phyloP scores from a whole-genome alignment of 352 stramenopile genomes.

The Globisporangium nagaii region DNA sequence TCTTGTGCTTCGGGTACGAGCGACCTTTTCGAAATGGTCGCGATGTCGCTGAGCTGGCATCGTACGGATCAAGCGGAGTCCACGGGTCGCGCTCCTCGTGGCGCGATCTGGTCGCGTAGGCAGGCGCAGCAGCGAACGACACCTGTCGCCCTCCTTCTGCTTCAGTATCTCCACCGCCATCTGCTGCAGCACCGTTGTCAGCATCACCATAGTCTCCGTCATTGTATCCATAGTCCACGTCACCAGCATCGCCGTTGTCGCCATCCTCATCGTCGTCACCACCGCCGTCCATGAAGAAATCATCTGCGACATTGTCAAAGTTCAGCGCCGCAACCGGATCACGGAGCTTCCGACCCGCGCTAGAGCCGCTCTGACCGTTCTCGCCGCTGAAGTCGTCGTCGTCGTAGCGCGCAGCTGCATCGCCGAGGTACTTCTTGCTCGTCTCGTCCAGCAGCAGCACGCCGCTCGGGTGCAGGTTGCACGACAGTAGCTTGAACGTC shows the following conservation, averaged over 20 bases:
- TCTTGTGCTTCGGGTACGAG: constrained; percentile 53
- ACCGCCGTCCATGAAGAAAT: constrained; percentile 25
- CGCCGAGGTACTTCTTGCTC: constrained; percentile 63
- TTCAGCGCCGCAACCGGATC: constrained; percentile 26
- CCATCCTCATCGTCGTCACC: constrained; percentile 28
- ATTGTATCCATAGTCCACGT: constrained; percentile 10
- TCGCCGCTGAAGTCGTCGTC: constrained; percentile 14
- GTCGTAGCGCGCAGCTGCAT: constrained; percentile 4
- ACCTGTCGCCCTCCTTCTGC: background rate
- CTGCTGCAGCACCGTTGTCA: background rate
- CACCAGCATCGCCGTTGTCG: constrained; percentile 26
- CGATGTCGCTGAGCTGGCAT: constrained; percentile 55
- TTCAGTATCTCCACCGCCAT: background rate
- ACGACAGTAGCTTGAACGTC: constrained; percentile 83
- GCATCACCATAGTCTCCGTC: constrained; percentile 3
- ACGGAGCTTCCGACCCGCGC: background rate
- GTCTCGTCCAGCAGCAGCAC: constrained; percentile 76
- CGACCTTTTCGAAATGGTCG: constrained; percentile 71
- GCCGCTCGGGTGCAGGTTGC: constrained; percentile 60
- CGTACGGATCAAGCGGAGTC: constrained; percentile 68
- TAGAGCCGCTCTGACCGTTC: constrained; percentile 6
- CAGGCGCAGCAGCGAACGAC: constrained; percentile 1
- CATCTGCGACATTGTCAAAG: constrained; percentile 30
- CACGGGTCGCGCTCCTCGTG: constrained; percentile 55
- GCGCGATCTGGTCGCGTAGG: background rate